Evolutionary conservation across 2,329 filamentous ascomycete genomes (phyloP).

Genomic region (Clarireedia sp.): DNA sequence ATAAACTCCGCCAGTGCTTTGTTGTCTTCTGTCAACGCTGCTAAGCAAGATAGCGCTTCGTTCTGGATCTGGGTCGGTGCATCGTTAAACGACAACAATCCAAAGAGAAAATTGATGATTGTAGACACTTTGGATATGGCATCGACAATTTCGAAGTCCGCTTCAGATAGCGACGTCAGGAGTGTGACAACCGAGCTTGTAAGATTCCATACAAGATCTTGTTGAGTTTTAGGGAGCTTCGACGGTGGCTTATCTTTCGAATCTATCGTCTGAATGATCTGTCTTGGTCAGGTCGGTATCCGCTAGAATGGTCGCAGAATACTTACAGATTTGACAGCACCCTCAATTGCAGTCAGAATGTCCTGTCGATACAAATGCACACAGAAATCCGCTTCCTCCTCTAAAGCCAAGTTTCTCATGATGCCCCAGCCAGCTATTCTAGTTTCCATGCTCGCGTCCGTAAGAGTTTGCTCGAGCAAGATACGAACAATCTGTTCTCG

Average conservation of each 20-base stretch:
- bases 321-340: slow-evolving; percentile 45
- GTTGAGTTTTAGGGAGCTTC: slow-evolving; percentile 45
- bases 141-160: slow-evolving; percentile 52
- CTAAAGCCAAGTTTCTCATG: slow-evolving; percentile 50
- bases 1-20: slow-evolving; percentile 43
- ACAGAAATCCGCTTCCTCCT: slow-evolving; percentile 60
- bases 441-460: slow-evolving; percentile 54
- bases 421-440: slow-evolving; percentile 62
- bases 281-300: slow-evolving; percentile 8
- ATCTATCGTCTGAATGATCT: slow-evolving; percentile 27
- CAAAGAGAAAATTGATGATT: slow-evolving; percentile 47
- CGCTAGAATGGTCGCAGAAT: not conserved
- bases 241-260: slow-evolving; percentile 35
- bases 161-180: slow-evolving; percentile 46
- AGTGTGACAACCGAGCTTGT: slow-evolving; percentile 46
- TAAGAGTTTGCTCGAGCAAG: slow-evolving; percentile 55
- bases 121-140: slow-evolving; percentile 42
- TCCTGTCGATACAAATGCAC: slow-evolving; percentile 57
- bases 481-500: slow-evolving; percentile 58
- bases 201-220: slow-evolving; percentile 46
- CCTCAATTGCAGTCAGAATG: slow-evolving; percentile 51
- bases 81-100: slow-evolving; percentile 36
- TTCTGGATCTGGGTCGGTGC: slow-evolving; percentile 34
- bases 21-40: slow-evolving; percentile 54
- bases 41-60: slow-evolving; percentile 47